These are phyloP conservation scores for Pleurotus salmoneostramineus DNA, from an alignment of 768 basidiomycete genomes.

Conservation along the genomic window DNA sequence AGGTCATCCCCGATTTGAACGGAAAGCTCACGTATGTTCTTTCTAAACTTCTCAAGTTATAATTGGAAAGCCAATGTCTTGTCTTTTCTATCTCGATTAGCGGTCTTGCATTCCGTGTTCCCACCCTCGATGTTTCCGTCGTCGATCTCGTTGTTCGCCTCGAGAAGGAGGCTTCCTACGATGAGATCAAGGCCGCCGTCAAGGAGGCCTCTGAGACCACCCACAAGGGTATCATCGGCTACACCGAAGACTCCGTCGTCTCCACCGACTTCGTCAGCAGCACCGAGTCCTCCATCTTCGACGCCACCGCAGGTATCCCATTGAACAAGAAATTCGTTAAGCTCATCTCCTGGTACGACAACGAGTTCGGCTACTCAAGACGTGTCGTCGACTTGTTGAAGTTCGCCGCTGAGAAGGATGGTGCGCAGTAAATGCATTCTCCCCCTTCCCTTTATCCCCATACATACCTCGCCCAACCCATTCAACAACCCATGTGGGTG, in stretches of 20 bases:
- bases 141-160: conserved; percentile 95
- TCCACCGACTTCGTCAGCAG: conserved; percentile 90
- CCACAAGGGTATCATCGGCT: conserved; percentile 75
- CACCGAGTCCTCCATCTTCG: conserved; percentile 84
- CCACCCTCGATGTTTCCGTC: conserved; percentile 94
- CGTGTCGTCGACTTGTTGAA: conserved; percentile 89
- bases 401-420: conserved; percentile 76
- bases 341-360: conserved; percentile 94
- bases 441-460: neutral
- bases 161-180: conserved; percentile 83
- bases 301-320: conserved; percentile 88
- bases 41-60: neutral
- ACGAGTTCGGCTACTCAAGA: conserved; percentile 92
- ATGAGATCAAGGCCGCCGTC: conserved; percentile 83
- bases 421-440: conserved; percentile 12
- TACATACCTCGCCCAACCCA: neutral
- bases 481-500: neutral
- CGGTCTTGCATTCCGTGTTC: conserved; percentile 96
- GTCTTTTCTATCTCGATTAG: conserved; percentile 28
- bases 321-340: conserved; percentile 94
- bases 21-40: conserved; percentile 90
- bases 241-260: conserved; percentile 93
- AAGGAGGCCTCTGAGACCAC: conserved; percentile 72
- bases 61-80: conserved; percentile 8
- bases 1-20: conserved; percentile 94